These are phyloP conservation scores for Astrothelium subdiscretum DNA, from an alignment of 495 filamentous ascomycete genomes.

Conservation along the genomic window DNA sequence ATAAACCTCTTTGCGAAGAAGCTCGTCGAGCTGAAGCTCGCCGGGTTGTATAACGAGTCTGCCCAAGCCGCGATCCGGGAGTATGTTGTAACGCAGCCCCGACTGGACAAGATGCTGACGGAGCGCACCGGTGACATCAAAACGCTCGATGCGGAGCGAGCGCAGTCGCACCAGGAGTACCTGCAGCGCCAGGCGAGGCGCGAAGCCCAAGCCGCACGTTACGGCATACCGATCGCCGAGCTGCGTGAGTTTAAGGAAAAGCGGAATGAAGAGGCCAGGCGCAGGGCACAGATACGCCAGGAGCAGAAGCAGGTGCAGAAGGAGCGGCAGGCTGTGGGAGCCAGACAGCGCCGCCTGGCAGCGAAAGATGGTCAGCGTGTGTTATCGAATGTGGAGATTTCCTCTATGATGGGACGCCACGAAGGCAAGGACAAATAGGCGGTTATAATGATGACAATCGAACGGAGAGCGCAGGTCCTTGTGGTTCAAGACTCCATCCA, in stretches of 20 bases:
- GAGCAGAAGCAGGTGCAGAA: not conserved
- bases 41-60: not conserved
- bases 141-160: not conserved
- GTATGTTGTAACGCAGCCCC: not conserved
- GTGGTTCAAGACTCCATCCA: not conserved
- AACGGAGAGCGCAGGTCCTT: no score
- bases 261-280: not conserved
- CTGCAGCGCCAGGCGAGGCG: not conserved
- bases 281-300: not conserved
- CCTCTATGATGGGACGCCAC: not conserved
- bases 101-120: not conserved
- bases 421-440: not conserved
- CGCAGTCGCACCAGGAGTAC: not conserved
- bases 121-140: not conserved
- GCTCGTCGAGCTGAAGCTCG: not conserved
- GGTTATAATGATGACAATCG: not conserved
- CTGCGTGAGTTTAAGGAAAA: not conserved
- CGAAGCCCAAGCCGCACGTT: not conserved
- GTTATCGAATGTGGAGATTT: not conserved
- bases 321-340: not conserved
- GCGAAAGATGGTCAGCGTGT: not conserved
- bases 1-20: not conserved
- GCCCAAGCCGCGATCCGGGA: not conserved
- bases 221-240: not conserved
- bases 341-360: not conserved